A percentile compares a stretch with the other conserved stretches of the same genome.
These are phyloP conservation scores for Hirschioporus abietinus DNA, from an alignment of 768 basidiomycete species.

Conservation along the genomic window DNA sequence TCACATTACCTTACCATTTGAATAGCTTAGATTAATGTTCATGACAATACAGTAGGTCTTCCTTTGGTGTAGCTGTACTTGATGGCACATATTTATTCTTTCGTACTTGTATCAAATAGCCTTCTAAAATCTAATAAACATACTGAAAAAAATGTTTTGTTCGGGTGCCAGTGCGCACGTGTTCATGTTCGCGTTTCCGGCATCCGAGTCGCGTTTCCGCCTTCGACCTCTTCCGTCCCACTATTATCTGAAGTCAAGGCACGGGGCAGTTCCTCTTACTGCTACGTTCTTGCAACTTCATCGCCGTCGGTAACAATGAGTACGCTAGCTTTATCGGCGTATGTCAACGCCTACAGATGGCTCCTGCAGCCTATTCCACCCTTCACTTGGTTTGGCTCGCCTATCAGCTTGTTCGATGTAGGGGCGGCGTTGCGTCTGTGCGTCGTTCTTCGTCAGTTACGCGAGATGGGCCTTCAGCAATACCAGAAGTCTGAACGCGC, in stretches of 20 bases:
- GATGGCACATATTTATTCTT: too few species aligned
- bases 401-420: constrained; percentile 60
- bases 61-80: too few species aligned
- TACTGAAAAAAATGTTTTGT: too few species aligned
- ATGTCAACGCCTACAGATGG: constrained; percentile 44
- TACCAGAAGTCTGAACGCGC: constrained; percentile 23
- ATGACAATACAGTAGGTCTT: too few species aligned
- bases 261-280: neutral
- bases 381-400: constrained; percentile 60
- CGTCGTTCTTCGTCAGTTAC: constrained; percentile 60
- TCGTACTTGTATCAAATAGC: too few species aligned
- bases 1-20: too few species aligned
- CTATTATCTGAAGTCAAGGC: too few species aligned
- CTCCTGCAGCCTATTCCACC: constrained; percentile 55
- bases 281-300: neutral
- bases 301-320: neutral
- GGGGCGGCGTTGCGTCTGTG: constrained; percentile 66
- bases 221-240: too few species aligned
- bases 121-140: too few species aligned
- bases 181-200: too few species aligned
- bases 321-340: neutral
- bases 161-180: too few species aligned
- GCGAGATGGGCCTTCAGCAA: constrained; percentile 47
- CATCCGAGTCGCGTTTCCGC: neutral
- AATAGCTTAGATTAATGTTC: too few species aligned